A percentile compares a stretch with the other conserved stretches of the same genome.
These are phyloP conservation scores for Aspergillus homomorphus DNA, from an alignment of 495 filamentous ascomycete genomes.

Conservation along the genomic window DNA sequence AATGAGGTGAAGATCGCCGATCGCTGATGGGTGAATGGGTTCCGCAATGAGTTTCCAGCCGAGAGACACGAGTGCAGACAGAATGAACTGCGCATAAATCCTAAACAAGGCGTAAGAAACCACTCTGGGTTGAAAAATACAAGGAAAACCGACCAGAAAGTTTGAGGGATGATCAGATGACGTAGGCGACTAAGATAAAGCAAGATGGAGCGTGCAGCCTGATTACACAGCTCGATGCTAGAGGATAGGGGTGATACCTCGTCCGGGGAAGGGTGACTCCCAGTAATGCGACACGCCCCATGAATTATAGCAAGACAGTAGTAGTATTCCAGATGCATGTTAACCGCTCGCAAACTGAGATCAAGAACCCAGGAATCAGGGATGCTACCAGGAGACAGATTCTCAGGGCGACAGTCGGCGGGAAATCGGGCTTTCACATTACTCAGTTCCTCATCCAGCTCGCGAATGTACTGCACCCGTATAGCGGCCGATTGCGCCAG, in stretches of 20 bases:
- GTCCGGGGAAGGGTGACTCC: background rate
- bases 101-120: constrained; percentile 3
- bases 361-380: constrained; percentile 28
- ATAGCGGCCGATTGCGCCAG: constrained; percentile 16
- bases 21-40: background rate
- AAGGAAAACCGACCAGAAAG: constrained; percentile 20
- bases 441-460: constrained; percentile 27
- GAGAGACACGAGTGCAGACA: constrained; percentile 22
- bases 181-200: constrained; percentile 14
- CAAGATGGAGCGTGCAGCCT: constrained; percentile 25
- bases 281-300: constrained; percentile 15
- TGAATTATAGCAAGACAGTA: constrained; percentile 28
- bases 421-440: constrained; percentile 20
- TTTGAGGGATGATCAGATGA: constrained; percentile 20
- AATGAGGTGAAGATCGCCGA: background rate
- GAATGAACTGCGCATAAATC: constrained; percentile 28
- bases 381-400: constrained; percentile 19
- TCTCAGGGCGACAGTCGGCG: constrained; percentile 19
- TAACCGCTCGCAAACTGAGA: constrained; percentile 27
- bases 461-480: constrained; percentile 24
- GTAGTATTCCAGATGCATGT: constrained; percentile 30
- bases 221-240: constrained; percentile 26
- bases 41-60: constrained; percentile 13
- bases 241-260: constrained; percentile 13
- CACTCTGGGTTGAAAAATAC: background rate